Percentiles rank a stretch among this genome's conserved stretches.
phyloP scores from a whole-genome alignment of 2,329 filamentous ascomycete genomes.

The Colletotrichum viniferum region DNA sequence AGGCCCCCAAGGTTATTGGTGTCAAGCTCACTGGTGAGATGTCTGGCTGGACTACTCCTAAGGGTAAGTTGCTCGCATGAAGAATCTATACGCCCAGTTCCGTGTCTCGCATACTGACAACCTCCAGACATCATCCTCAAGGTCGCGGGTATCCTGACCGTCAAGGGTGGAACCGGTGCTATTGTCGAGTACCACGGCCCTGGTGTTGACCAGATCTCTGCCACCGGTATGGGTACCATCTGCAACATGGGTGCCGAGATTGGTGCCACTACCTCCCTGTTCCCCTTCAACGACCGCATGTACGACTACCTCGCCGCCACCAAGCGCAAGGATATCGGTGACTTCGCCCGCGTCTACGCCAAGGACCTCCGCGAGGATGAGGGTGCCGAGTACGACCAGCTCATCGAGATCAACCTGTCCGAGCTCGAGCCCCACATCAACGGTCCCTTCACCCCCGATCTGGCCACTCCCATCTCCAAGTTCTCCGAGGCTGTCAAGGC shows the following conservation, averaged over 20 bases:
- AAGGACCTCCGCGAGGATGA: conserved; percentile 86
- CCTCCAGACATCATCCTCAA: conserved; percentile 88
- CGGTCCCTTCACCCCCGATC: conserved; percentile 97
- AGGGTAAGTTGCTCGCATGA: conserved; percentile 65
- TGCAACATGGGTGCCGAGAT: conserved; percentile 76
- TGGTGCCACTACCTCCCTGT: conserved; percentile 88
- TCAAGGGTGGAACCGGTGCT: conserved; percentile 95
- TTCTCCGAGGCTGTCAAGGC: conserved; percentile 93
- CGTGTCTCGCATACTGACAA: background rate
- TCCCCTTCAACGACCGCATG: conserved; percentile 98
- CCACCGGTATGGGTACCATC: conserved; percentile 88
- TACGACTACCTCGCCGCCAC: conserved; percentile 93
- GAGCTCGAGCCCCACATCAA: conserved; percentile 98
- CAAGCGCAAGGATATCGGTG: conserved; percentile 88
- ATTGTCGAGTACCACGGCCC: conserved; percentile 81
- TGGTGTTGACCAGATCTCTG: conserved; percentile 75
- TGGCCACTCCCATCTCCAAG: conserved; percentile 97
- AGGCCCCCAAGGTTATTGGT: conserved; percentile 97
- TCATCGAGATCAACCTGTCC: conserved; percentile 94
- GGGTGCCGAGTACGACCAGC: conserved; percentile 91
- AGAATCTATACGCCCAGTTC: background rate
- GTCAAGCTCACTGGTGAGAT: conserved; percentile 90
- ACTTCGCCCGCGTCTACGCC: conserved; percentile 85
- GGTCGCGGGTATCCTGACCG: conserved; percentile 94
- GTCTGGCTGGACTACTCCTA: conserved; percentile 90